Evolutionary conservation across 371 early-diverging fungal species (phyloP), one percentile per base, ranked within the genome.

Genomic region (Mucor circinelloides): DNA sequence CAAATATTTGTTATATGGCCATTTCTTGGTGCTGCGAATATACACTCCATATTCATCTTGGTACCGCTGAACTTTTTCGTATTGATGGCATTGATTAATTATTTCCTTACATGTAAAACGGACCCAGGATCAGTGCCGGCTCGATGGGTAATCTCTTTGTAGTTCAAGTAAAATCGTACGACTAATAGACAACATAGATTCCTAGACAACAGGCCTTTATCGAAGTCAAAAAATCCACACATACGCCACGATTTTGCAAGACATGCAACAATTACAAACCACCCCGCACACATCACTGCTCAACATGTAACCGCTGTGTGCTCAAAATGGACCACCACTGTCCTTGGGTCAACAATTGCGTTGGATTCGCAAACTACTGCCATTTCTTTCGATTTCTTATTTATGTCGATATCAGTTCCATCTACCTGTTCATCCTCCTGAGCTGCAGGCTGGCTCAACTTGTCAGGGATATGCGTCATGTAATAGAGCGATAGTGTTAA

Each of bases 301-400:
- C 89, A 15, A 74, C 80, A 25, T 95, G 95, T 75, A 82, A 88
- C 40, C 82, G 85, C 63, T 95, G 95, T 79, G 90, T 95, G 21
- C 82, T 94, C 32, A 94, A 94, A 75, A 94, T 94, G 94, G 95
- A 95, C 65, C 95, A 95, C 67, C 99, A 98, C 71, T 98, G 99
- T 78, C 96, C 97, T 2, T 99, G 98, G 94, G 89, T 98, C 55
- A 96, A 97, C 80, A 97, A 95, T 76, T 98, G 99, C 82, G 92
- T 98, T 36, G 99, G 99, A 6, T 90, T 91, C 68, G 66, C 64
- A 68, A 98, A 98, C 74, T 91, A 93, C 66, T 89, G 89, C 19
- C 91, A 97, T 73, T 99, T 97, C 77, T 66, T 96, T 50, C 92
- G 97, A 6, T 96, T 97, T 69, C 66, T 97, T 25, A 72, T 86